These are phyloP conservation scores for Rubus idaeus DNA, from an alignment of 306 rosid genomes.

Conservation along the genomic window DNA sequence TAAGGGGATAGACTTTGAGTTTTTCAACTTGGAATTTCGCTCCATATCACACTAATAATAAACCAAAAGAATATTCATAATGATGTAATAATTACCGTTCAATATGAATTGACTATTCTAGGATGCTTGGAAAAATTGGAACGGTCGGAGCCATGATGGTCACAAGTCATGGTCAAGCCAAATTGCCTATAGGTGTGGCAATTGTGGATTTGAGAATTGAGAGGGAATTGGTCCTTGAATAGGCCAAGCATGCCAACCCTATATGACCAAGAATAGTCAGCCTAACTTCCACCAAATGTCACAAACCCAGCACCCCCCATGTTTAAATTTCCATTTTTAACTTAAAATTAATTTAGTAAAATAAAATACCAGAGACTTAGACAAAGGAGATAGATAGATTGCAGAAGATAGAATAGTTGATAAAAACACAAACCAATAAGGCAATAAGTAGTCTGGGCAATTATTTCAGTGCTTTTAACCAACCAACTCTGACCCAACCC, in stretches of 20 bases:
- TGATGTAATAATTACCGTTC: not conserved
- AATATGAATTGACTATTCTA: not conserved
- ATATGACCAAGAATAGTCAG: slow-evolving; percentile 42
- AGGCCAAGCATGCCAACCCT: slow-evolving; percentile 25
- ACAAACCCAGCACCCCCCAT: slow-evolving; percentile 5
- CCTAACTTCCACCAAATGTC: slow-evolving; percentile 48
- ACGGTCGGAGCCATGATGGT: not conserved
- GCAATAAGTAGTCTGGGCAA: slow-evolving; percentile 28
- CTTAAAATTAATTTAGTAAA: not conserved
- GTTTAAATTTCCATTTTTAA: not conserved
- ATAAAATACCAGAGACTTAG: slow-evolving; percentile 7
- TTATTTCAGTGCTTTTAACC: slow-evolving; percentile 40
- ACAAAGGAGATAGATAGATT: slow-evolving; percentile 2
- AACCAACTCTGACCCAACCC: slow-evolving; percentile 40
- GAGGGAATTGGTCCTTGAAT: slow-evolving; percentile 19
- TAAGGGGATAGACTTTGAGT: too few relatives aligned
- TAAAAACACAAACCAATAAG: slow-evolving; percentile 40
- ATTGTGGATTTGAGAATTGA: not conserved
- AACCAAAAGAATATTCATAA: too few relatives aligned
- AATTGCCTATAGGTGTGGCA: not conserved
- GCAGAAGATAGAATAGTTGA: not conserved
- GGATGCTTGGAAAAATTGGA: not conserved
- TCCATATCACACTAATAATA: too few relatives aligned
- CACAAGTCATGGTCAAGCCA: slow-evolving; percentile 7
- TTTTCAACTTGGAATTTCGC: too few relatives aligned